Conservation (phyloP, 2,329 filamentous ascomycete species). For the Aschersonia sp. region DNA sequence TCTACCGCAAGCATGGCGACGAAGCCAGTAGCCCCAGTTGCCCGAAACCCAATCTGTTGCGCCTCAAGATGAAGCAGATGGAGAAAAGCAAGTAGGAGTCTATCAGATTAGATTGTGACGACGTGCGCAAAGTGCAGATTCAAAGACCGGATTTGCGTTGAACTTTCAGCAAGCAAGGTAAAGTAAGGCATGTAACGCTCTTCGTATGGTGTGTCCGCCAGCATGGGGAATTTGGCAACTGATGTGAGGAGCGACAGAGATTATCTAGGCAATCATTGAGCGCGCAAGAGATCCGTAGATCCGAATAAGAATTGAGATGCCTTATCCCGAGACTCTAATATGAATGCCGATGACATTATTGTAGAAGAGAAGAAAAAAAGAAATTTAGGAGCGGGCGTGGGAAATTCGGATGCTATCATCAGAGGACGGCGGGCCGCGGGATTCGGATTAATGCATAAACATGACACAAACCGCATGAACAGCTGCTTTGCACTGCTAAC, state of each 20-base stretch:
- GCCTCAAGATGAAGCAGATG: conserved; percentile 74
- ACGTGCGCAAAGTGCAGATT: too few relatives aligned
- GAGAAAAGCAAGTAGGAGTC: conserved; percentile 18
- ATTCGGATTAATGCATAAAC: neutral
- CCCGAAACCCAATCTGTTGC: conserved; percentile 66
- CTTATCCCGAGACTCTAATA: conserved; percentile 99
- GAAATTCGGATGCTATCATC: neutral
- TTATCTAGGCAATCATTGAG: conserved; percentile 94
- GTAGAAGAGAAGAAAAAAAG: conserved; percentile 28
- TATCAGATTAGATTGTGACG: neutral
- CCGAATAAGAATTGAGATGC: conserved; percentile 84
- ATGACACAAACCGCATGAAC: too few relatives aligned
- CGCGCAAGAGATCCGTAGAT: conserved; percentile 78
- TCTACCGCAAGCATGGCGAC: conserved; percentile 71
- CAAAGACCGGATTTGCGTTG: neutral
- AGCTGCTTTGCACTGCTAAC: too few relatives aligned
- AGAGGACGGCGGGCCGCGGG: too few relatives aligned
- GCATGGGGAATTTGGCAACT: conserved; percentile 46
- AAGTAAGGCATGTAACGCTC: conserved; percentile 29
- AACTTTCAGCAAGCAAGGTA: neutral
- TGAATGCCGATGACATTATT: conserved; percentile 76
- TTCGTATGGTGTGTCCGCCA: conserved; percentile 25
- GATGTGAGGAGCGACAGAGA: conserved; percentile 56
- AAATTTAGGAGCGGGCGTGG: neutral
- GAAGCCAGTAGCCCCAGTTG: conserved; percentile 67